phyloP scores from a whole-genome alignment of 2,329 filamentous ascomycete species.

The Penicillium sp. region DNA sequence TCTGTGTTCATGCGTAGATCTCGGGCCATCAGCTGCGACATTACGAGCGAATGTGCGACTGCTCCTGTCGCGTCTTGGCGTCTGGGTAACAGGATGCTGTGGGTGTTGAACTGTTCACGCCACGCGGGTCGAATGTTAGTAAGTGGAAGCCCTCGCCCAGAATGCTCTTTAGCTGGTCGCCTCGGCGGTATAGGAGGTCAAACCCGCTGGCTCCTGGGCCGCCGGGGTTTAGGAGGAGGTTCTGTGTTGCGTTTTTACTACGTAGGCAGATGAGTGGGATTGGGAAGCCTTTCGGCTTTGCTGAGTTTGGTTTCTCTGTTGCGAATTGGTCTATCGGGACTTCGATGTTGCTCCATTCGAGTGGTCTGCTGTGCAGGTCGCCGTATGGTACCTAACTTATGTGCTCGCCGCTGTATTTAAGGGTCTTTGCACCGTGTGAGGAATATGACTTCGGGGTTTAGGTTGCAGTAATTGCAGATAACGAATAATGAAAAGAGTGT shows the following conservation, averaged over 20 bases:
- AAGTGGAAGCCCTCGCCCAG: slow-evolving; percentile 48
- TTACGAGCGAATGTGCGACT: slow-evolving; percentile 28
- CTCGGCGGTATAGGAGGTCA: slow-evolving; percentile 34
- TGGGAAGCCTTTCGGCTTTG: slow-evolving; percentile 28
- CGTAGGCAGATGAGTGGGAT: slow-evolving; percentile 48
- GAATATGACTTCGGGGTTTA: neutral
- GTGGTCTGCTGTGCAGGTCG: slow-evolving; percentile 30
- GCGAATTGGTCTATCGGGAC: slow-evolving; percentile 50
- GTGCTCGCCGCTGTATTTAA: slow-evolving; percentile 23
- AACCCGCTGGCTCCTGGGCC: slow-evolving; percentile 49
- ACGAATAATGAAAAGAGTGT: neutral
- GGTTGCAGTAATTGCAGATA: neutral
- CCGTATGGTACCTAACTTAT: slow-evolving; percentile 44
- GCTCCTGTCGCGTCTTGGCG: slow-evolving; percentile 27
- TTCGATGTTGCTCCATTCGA: slow-evolving; percentile 45
- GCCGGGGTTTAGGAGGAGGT: slow-evolving; percentile 49
- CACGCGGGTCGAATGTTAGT: slow-evolving; percentile 49
- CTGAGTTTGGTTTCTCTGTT: slow-evolving; percentile 31
- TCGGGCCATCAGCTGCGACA: slow-evolving; percentile 23
- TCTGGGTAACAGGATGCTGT: slow-evolving; percentile 42
- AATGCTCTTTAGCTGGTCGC: slow-evolving; percentile 36
- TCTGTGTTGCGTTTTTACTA: slow-evolving; percentile 42
- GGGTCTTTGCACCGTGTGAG: no score
- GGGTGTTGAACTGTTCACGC: slow-evolving; percentile 39
- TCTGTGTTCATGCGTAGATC: slow-evolving; percentile 43